Conservation (phyloP, 176 grass and related monocot genomes). For the Chrysopogon serrulatus region DNA sequence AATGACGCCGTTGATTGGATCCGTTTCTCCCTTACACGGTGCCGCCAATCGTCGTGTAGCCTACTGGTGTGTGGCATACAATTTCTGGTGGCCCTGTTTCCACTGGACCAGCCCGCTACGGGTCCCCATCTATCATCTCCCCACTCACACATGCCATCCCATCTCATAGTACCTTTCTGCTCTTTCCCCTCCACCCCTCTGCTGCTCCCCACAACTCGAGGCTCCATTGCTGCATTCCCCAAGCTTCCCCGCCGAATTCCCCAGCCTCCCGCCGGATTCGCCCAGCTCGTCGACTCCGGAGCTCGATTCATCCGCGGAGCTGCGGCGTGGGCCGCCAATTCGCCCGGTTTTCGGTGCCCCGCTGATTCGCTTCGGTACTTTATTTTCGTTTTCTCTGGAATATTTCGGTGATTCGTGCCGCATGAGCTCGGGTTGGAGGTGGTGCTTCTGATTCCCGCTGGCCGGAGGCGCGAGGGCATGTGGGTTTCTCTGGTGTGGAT, state of each 20-base stretch:
- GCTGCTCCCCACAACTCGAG: neutral
- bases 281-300: neutral
- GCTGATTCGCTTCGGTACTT: neutral
- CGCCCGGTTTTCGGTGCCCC: neutral
- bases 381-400: neutral
- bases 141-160: slow-evolving; percentile 10
- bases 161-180: neutral
- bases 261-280: neutral
- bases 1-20: neutral
- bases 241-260: slow-evolving; percentile 24
- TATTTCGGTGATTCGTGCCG: slow-evolving; percentile 19
- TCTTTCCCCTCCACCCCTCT: slow-evolving; percentile 26
- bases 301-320: slow-evolving; percentile 4
- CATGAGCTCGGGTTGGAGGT: slow-evolving; percentile 28
- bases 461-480: slow-evolving; percentile 43
- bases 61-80: neutral
- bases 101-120: slow-evolving; percentile 15
- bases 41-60: slow-evolving; percentile 24
- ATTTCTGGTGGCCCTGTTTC: slow-evolving; percentile 11
- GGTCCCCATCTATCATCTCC: slow-evolving; percentile 32
- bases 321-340: neutral
- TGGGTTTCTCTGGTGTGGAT: slow-evolving; percentile 94
- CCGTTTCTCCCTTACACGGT: neutral
- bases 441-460: neutral
- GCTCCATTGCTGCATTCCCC: slow-evolving; percentile 19